These are phyloP conservation scores for Cicer judaicum DNA, from an alignment of 306 rosid species.

Conservation along the genomic window DNA sequence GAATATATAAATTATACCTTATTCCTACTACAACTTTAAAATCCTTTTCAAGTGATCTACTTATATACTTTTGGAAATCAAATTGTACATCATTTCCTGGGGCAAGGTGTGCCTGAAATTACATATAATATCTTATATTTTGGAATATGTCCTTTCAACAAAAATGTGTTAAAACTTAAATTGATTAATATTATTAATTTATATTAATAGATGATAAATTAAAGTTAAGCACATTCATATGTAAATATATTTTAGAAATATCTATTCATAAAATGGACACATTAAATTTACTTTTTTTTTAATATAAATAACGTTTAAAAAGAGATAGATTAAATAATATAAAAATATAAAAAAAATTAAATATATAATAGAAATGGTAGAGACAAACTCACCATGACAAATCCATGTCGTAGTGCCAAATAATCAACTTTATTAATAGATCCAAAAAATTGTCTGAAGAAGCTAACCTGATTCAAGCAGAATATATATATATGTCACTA, in stretches of 20 bases:
- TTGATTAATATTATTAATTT: no score
- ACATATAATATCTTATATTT: conserved; percentile 15
- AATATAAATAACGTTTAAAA: no score
- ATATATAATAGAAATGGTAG: background rate
- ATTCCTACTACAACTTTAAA: conserved; percentile 83
- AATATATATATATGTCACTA: background rate
- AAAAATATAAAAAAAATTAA: no score
- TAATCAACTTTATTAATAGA: conserved; percentile 81
- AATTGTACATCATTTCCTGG: conserved; percentile 65
- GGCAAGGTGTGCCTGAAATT: conserved; percentile 80
- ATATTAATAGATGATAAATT: no score
- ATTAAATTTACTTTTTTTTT: no score
- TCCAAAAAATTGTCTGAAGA: conserved; percentile 80
- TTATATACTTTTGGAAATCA: conserved; percentile 80
- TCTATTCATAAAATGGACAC: no score
- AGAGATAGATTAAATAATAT: no score
- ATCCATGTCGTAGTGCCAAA: conserved; percentile 80
- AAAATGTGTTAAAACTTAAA: background rate
- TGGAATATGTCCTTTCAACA: background rate
- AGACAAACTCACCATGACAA: conserved; percentile 61
- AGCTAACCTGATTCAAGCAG: conserved; percentile 61
- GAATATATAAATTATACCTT: conserved; percentile 50
- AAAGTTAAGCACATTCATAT: no score
- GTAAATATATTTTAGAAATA: no score
- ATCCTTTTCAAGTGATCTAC: conserved; percentile 82